Base-by-base conservation (phyloP, 2,329 filamentous ascomycete genomes). In the Ilyonectria destructans region DNA sequence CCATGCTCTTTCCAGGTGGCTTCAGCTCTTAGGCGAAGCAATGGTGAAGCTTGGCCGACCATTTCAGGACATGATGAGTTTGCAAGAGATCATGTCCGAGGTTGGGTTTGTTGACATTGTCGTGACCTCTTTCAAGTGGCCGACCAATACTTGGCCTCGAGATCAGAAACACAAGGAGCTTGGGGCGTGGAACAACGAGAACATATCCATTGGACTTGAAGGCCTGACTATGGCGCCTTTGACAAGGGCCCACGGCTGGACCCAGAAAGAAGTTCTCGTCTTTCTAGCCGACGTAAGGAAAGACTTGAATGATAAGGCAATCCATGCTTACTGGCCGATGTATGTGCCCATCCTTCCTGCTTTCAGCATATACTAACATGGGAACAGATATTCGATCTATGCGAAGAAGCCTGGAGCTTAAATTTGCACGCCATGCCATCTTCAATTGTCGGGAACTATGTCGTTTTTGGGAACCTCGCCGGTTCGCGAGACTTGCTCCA, bases 241-340 rank as follows among this genome's bases (percentile, higher is more conserved):
- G 9, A 70, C 71, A 0, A 54, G 69, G 12, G 67, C 62, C 0
- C 61, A 70, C 4, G 62, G 64, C 0, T 74, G 71, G 71, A 65
- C 43, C 2, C 37, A 62, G 15, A 64, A 71, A 1, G 64, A 71
- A 21, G 67, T 70, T 2, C 33, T 49, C 5, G 21, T 45, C 1
- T 68, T 74, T n/a, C 19, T 74, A 1, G 62, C 58, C 0, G 54
- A 54, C 7, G 72, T 74, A 3, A 68, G 62, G 17, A 70, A 63
- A 40, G 72, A 74, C 1, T 12, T 74, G 5, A 65, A 58, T 12
- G 64, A 67, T 10, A 73, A 55, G 21, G 15, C 35, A 0, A 70
- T 74, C 2, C 72, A 74, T 52, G 69, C 72, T 17, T 74, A 74
- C n/a, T 75, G 69, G 69, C 62, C 69, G 0, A 35, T 75, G 67